These are phyloP conservation scores for Peniophora sp. DNA, from an alignment of 1,284 basidiomycete species.

Conservation along the genomic window DNA sequence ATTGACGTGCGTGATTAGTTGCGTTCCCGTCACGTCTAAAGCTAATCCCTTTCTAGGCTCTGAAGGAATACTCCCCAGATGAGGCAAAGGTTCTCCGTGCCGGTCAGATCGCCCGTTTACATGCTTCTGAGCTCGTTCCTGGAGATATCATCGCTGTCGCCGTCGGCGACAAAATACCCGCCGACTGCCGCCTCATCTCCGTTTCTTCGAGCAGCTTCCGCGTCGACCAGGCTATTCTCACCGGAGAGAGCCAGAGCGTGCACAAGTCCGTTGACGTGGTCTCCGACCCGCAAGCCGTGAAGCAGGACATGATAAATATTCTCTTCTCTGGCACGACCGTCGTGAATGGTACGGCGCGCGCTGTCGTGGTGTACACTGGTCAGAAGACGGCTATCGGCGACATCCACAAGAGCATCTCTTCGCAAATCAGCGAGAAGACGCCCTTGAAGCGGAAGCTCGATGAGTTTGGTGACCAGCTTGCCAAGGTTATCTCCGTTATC, in stretches of 20 bases:
- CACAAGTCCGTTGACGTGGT: conserved; percentile 70
- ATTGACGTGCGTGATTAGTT: conserved; percentile 69
- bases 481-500: conserved; percentile 93
- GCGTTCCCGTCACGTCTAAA: conserved; percentile 1
- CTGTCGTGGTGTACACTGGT: conserved; percentile 84
- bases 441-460: conserved; percentile 93
- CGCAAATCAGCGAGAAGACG: conserved; percentile 88
- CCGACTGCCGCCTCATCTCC: conserved; percentile 85
- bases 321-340: conserved; percentile 92
- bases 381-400: conserved; percentile 86
- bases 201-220: conserved; percentile 88
- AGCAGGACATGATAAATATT: conserved; percentile 95
- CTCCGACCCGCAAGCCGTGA: conserved; percentile 70
- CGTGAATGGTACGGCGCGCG: conserved; percentile 81
- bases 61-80: conserved; percentile 93
- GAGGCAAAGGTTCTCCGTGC: conserved; percentile 86
- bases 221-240: conserved; percentile 91
- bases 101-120: conserved; percentile 64
- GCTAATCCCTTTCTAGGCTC: conserved; percentile 46
- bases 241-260: conserved; percentile 87
- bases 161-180: conserved; percentile 91
- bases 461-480: conserved; percentile 93
- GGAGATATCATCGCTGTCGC: conserved; percentile 87
- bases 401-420: conserved; percentile 89
- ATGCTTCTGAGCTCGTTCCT: conserved; percentile 84